These are phyloP conservation scores for Colletotrichum viniferum DNA, from an alignment of 2,329 filamentous ascomycete genomes.

Conservation along the genomic window DNA sequence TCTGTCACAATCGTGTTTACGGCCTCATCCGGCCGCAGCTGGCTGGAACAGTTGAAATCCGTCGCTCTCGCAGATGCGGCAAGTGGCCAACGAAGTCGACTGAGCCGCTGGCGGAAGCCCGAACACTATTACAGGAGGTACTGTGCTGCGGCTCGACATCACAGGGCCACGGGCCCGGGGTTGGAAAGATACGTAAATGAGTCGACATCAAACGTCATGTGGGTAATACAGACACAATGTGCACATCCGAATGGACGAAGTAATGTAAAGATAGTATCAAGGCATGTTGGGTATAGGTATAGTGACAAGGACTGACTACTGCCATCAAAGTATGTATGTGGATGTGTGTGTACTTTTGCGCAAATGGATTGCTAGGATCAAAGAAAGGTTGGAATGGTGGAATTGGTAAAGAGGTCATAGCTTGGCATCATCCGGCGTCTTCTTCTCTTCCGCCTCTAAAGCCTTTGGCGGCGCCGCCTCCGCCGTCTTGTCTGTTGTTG, in stretches of 20 bases:
- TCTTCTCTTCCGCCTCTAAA: not conserved
- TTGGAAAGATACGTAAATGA: not conserved
- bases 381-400: not conserved
- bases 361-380: not conserved
- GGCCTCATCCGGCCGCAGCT: not conserved
- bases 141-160: not conserved
- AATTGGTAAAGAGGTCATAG: not conserved
- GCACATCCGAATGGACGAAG: not conserved
- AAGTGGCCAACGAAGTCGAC: not conserved
- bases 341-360: not conserved
- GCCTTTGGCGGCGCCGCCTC: not conserved
- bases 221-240: not conserved
- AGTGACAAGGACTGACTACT: not conserved
- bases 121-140: not conserved
- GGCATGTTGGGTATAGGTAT: conserved; percentile 8
- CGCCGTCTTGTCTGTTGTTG: not conserved
- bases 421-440: not conserved
- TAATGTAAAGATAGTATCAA: not conserved
- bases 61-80: fast-evolving
- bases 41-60: not conserved
- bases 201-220: not conserved
- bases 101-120: not conserved
- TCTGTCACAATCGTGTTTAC: not conserved
- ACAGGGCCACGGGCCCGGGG: not conserved
- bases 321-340: not conserved